Percentiles rank a stretch among this genome's conserved stretches.
Conservation (phyloP, 768 basidiomycete species). For the Pisolithus tinctorius region DNA sequence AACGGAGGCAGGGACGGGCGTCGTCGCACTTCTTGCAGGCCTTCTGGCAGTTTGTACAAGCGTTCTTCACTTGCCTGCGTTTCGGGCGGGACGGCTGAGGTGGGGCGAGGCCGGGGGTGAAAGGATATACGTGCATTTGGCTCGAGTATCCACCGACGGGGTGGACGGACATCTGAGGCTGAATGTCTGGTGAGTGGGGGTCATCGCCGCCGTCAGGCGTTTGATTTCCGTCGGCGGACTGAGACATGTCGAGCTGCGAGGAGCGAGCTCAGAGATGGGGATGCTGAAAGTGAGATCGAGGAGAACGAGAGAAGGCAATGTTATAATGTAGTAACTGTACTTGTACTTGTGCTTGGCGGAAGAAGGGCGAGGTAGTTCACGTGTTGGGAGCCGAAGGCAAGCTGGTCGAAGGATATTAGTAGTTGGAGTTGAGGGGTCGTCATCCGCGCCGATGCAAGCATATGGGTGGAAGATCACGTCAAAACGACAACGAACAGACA, state of each 20-base stretch:
- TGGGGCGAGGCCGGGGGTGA: conserved; percentile 42
- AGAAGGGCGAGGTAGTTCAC: conserved; percentile 16
- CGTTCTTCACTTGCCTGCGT: conserved; percentile 86
- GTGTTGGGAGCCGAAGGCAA: conserved; percentile 25
- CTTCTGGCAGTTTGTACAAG: conserved; percentile 86
- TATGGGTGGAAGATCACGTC: conserved; percentile 5
- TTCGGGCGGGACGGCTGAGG: conserved; percentile 57
- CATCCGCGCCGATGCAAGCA: conserved; percentile 6
- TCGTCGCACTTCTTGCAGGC: conserved; percentile 92
- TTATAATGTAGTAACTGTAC: too few relatives aligned
- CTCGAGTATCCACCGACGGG: conserved; percentile 42
- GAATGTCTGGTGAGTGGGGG: conserved; percentile 30
- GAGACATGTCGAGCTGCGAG: conserved; percentile 19
- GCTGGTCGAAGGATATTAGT: too few relatives aligned
- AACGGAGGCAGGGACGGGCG: conserved; percentile 86
- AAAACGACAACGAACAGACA: too few relatives aligned
- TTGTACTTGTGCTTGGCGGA: too few relatives aligned
- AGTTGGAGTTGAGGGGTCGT: conserved; percentile 8
- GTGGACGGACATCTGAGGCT: conserved; percentile 46
- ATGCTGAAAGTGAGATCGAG: background rate
- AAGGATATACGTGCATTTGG: conserved; percentile 68
- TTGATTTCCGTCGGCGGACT: conserved; percentile 33
- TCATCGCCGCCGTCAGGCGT: conserved; percentile 36
- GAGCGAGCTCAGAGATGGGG: conserved; percentile 24
- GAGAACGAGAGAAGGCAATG: conserved; percentile 6